Conservation (phyloP, 2,329 filamentous ascomycete genomes). For the Chrysosporium keratinophilum region DNA sequence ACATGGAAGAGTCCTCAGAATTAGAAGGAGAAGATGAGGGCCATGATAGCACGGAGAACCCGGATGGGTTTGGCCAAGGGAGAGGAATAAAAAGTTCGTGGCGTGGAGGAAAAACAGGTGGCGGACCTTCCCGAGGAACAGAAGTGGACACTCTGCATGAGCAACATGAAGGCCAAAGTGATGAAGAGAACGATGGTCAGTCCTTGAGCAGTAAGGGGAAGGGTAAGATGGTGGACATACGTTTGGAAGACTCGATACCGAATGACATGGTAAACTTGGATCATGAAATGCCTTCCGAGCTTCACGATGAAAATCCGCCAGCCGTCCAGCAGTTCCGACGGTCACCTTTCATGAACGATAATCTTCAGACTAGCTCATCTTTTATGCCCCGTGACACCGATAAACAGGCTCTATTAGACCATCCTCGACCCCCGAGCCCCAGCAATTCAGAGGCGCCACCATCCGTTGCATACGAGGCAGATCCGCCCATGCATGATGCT, state of each 20-base stretch:
- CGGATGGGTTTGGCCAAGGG: conserved; percentile 36
- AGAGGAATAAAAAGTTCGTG: conserved; percentile 49
- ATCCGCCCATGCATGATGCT: conserved; percentile 70
- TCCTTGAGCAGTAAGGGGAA: conserved; percentile 47
- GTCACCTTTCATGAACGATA: conserved; percentile 29
- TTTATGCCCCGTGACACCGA: conserved; percentile 44
- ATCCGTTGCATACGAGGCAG: conserved; percentile 49
- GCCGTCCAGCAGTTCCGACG: conserved; percentile 49
- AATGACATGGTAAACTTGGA: conserved; percentile 38
- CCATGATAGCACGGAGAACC: conserved; percentile 40
- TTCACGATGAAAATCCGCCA: conserved; percentile 40
- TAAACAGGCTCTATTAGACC: conserved; percentile 38
- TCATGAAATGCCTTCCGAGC: conserved; percentile 32
- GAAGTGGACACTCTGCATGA: conserved; percentile 27
- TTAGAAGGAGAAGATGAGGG: conserved; percentile 57
- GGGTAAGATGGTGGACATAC: conserved; percentile 69
- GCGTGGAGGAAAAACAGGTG: conserved; percentile 39
- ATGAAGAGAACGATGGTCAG: conserved; percentile 23
- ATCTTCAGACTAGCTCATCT: conserved; percentile 30
- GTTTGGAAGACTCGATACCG: conserved; percentile 57
- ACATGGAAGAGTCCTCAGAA: conserved; percentile 75
- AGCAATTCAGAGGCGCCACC: conserved; percentile 47
- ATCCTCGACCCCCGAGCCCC: conserved; percentile 40
- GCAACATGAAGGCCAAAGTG: conserved; percentile 28
- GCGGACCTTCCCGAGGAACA: conserved; percentile 11